Percentiles rank a stretch among this genome's conserved stretches.
Conservation (phyloP, 495 filamentous ascomycete genomes). For the Xylaria cubensis region DNA sequence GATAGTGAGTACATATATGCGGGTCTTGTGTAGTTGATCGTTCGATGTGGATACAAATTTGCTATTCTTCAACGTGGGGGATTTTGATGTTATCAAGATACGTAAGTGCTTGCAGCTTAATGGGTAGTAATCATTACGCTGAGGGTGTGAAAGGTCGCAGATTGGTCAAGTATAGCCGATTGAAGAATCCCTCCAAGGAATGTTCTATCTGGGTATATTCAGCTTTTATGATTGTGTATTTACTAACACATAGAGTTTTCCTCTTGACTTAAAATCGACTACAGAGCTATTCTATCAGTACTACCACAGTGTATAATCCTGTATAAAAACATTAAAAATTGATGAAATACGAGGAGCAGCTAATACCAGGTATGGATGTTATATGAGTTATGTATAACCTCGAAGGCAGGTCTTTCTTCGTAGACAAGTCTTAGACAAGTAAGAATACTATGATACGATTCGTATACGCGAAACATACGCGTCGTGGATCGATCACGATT, state of each 20-base stretch:
- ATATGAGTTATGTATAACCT: background rate
- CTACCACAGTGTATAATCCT: background rate
- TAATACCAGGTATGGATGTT: background rate
- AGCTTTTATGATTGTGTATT: background rate
- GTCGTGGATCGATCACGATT: background rate
- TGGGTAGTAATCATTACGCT: background rate
- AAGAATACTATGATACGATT: background rate
- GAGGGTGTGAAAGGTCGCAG: background rate
- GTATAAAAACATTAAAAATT: background rate
- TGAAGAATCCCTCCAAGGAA: background rate
- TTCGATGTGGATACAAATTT: background rate
- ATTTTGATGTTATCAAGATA: background rate
- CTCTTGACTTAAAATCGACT: background rate
- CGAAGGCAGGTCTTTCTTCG: background rate
- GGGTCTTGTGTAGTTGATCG: background rate
- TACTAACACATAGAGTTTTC: background rate
- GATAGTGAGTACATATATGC: background rate
- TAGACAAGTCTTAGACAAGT: background rate
- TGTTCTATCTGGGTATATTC: background rate
- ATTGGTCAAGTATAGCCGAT: background rate
- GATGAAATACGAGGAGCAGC: background rate
- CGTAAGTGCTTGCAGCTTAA: background rate
- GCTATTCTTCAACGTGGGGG: background rate
- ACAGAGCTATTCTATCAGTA: background rate
- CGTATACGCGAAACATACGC: conserved; percentile 7